Evolutionary conservation across 2,329 filamentous ascomycete species (phyloP).

Genomic region (Botryotinia globosa): DNA sequence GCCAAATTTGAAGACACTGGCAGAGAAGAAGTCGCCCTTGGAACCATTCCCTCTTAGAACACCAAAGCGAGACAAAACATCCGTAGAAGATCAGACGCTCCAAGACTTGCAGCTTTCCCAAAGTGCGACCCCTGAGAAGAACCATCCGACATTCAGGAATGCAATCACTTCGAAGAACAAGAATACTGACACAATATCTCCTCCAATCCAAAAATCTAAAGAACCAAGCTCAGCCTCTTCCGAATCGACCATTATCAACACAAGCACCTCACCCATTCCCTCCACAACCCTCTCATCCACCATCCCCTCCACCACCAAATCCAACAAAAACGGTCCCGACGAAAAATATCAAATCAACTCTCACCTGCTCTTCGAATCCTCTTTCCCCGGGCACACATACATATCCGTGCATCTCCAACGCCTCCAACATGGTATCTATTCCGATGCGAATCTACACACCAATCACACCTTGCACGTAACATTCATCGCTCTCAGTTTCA

Average conservation of each 20-base stretch:
- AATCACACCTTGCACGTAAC: constrained; percentile 44
- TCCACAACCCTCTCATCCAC: background rate
- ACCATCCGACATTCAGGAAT: background rate
- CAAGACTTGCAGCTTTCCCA: background rate
- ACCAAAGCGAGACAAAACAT: background rate
- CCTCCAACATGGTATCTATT: constrained; percentile 49
- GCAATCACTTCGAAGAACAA: background rate
- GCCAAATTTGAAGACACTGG: background rate
- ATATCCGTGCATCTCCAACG: constrained; percentile 50
- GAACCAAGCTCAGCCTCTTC: background rate
- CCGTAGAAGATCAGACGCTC: background rate
- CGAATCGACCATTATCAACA: background rate
- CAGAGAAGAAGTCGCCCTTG: background rate
- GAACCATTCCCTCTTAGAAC: background rate
- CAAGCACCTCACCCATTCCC: background rate
- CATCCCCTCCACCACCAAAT: background rate
- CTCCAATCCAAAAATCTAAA: background rate
- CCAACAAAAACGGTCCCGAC: constrained; percentile 29
- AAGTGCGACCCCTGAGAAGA: background rate
- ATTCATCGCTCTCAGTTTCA: constrained; percentile 49
- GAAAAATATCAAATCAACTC: constrained; percentile 36
- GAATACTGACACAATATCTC: background rate
- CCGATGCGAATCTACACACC: constrained; percentile 44
- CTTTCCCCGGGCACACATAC: constrained; percentile 47
- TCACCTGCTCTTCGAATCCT: constrained; percentile 49